A percentile compares a stretch with the other conserved stretches of the same genome.
Evolutionary conservation across 2,329 filamentous ascomycete species (phyloP).

Genomic region (Dothideomycetes sp.): DNA sequence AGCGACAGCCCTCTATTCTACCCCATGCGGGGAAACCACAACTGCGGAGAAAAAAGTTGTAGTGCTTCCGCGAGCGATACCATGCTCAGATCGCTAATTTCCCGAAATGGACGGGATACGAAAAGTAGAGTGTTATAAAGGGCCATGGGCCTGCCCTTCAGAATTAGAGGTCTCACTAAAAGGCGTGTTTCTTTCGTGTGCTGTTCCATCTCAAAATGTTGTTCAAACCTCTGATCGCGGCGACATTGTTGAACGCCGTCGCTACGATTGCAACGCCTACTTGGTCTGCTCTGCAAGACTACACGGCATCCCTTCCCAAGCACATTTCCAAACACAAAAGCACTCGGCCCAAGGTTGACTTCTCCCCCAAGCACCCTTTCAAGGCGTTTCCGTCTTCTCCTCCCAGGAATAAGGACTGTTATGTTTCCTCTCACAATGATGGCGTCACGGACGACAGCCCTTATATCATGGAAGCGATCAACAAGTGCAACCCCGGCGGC

Average conservation of each 20-base stretch:
- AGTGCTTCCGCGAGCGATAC: no score
- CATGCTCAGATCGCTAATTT: no score
- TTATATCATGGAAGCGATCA: slow-evolving; percentile 43
- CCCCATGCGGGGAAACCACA: no score
- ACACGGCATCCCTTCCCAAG: slow-evolving; percentile 13
- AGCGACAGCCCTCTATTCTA: background rate
- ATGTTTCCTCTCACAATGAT: slow-evolving; percentile 26
- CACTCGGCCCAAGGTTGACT: slow-evolving; percentile 21
- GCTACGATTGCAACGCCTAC: slow-evolving; percentile 13
- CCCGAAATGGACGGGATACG: no score
- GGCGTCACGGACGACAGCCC: slow-evolving; percentile 37
- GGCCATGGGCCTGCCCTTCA: no score
- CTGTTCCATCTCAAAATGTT: no score
- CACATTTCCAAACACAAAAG: slow-evolving; percentile 13
- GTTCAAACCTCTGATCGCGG: slow-evolving; percentile 5
- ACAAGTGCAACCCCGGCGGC: slow-evolving; percentile 52
- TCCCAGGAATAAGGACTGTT: slow-evolving; percentile 25
- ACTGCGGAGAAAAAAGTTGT: no score
- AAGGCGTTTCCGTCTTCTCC: slow-evolving; percentile 24
- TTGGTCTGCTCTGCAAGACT: slow-evolving; percentile 19
- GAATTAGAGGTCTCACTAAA: no score
- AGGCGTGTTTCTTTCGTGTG: no score
- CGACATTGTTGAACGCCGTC: slow-evolving; percentile 11
- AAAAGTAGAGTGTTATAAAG: no score
- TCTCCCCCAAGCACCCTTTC: slow-evolving; percentile 25